Evolutionary conservation across 768 basidiomycete genomes (phyloP), one percentile per base, ranked within the genome.

Genomic region (Pisolithus tinctorius): DNA sequence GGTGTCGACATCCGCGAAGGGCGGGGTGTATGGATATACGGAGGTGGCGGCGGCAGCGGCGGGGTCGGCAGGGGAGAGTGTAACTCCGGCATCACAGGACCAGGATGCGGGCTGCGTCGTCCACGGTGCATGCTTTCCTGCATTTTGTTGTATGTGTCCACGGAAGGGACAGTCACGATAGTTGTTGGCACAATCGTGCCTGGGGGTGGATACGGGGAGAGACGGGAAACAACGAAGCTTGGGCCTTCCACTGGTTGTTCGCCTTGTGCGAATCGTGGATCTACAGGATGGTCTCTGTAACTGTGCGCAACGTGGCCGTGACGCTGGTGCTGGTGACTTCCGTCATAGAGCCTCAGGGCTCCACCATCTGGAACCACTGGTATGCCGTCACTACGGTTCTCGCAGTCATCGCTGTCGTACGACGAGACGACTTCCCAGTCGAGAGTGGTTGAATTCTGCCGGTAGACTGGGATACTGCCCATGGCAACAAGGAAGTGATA

Each of bases 341-440:
- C 47, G 48, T 13, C 48, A 51, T 39, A 30, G 27, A 31, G 23
- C 36, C 27, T 48, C 27, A 53, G 36, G 13, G 47, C 56, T 20
- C 58, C 39, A 39, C 54, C 51, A 38, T 57, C 45, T 6, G 46
- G 31, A 23, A 51, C 48, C 16, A 30, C 45, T 45, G 37, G n/a
- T 10, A 60, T 55, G 10, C 55, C 60, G 26, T 52, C 26, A 39
- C 63, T 66, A 14, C 60, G 55, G 29, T 58, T 66, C 42, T 55
- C 58, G 53, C 64, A 58, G 50, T 62, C 64, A 53, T 65, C 63
- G 49, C 64, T 65, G 41, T 58, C 54, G 48, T 65, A 65, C 25
- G 60, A 54, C 30, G 63, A 65, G 17, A 62, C 63, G 45, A 66
- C 51, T 49, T 65, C 63, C 63, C 63, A 65, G 52, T 65, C 63